Percentiles rank a stretch among this genome's conserved stretches.
These are phyloP conservation scores for Macrocystidia cucumis DNA, from an alignment of 1,284 basidiomycete genomes.

Conservation along the genomic window DNA sequence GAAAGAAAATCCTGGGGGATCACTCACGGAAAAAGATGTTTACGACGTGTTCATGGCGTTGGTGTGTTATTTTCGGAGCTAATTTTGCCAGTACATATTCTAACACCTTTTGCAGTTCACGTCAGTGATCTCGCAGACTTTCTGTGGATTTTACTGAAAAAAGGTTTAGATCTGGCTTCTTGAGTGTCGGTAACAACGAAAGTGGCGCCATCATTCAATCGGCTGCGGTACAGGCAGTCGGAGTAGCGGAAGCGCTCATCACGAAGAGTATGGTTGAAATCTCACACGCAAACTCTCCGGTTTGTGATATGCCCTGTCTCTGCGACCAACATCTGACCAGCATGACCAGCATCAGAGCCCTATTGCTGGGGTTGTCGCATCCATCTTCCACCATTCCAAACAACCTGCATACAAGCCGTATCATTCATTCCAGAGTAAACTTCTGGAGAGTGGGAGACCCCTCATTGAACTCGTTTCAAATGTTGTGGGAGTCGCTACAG, in stretches of 20 bases:
- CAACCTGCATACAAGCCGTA: background rate
- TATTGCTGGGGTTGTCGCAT: too few species aligned
- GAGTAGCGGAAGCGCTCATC: background rate
- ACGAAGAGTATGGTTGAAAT: background rate
- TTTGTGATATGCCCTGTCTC: background rate
- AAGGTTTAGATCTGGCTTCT: too few species aligned
- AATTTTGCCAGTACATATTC: background rate
- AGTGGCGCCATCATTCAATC: too few species aligned
- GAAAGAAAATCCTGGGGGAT: constrained; percentile 1
- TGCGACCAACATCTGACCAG: background rate
- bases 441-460: background rate
- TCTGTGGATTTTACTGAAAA: background rate
- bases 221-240: background rate
- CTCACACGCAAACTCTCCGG: background rate
- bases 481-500: background rate
- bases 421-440: background rate
- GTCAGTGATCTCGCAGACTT: constrained; percentile 9
- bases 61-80: constrained; percentile 4
- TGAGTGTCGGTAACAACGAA: too few species aligned
- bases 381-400: too few species aligned
- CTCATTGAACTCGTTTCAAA: background rate
- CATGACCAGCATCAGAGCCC: background rate
- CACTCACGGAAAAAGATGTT: constrained; percentile 2
- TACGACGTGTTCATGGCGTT: constrained; percentile 4
- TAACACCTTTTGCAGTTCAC: constrained; percentile 14